Base-by-base conservation (phyloP, 1,284 basidiomycete genomes). In the Amylostereum areolatum region DNA sequence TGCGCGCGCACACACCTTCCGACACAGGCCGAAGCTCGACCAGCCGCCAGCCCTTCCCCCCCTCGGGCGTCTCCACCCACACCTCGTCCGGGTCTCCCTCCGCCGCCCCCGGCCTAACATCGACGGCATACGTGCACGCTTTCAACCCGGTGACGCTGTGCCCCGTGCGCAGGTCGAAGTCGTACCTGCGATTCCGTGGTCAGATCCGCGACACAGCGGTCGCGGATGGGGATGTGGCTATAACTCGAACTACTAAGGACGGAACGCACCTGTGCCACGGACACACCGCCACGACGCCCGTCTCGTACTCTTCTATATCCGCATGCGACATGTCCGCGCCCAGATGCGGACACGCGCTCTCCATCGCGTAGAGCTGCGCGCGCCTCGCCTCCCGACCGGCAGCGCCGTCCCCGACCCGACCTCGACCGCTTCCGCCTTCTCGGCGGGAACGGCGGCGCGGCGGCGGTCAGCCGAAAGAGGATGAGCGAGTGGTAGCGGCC, bases 271-370 rank as follows among this genome's bases (percentile, higher is more conserved):
- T 78, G 66, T 94, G 90, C 86, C 87, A 92, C 4, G 91, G 89
- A 65, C 89, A 92, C 4, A 91, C 86, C 43, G 80, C 80, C 10
- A 82, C 78, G 18, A 75, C 60, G 43, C 69, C 78, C 43, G 62
- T 72, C 53, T 81, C 84, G 50, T 74, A 81, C 52, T 88, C 85
- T 59, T 89, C 85, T 11, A 87, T 84, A 34, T 87, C 84, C 0
- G 85, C 87, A 65, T 90, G 85, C 31, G 85, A 88, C 60, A 92
- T 75, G 46, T 92, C 89, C 4, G 89, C 89, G 2, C 89, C 89
- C 3, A 92, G 75, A 67, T 93, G 91, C 0, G 90, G 90, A 61
- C 91, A 92, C 8, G 77, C 79, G 6, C 88, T 81, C 64, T 92
- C 89, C 89, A 94, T 92, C 41, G 82, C 85, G 62, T 91, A 92